Base-by-base conservation (phyloP, 352 stramenopile genomes). In the Globisporangium barbulae region DNA sequence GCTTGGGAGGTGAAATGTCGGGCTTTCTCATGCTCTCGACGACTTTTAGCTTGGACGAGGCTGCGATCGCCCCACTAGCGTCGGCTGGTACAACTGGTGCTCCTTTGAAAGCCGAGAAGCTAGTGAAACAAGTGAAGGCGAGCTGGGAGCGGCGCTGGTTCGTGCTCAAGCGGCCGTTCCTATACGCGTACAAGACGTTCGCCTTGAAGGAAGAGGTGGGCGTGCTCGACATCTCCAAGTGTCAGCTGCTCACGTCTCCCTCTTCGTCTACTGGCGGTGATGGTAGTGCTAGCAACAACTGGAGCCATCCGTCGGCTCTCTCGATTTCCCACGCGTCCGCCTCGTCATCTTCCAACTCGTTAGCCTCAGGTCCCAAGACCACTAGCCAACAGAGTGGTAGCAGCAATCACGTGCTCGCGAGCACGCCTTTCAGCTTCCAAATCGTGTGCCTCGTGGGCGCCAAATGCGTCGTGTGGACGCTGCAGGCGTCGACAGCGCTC, bases 71-170 rank as follows among this genome's bases (percentile, higher is more conserved):
- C 5, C 54, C 59, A 13, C 42, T 70, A 5, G 35, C 66, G 3
- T 65, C 49, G 22, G 37, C 39, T 19, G 47, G 3, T 28, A 22
- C 17, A 19, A 8, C 54, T 65, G 19, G 53, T 28, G 28, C 1
- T 0, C 6, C 28, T 15, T 13, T 22, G 2, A 33, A 21, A n/a
- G 2, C 30, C 5, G 50, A 58, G 12, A 68, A 62, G 35, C 7
- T 45, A 5, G 6, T 5, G 33, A 71, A 64, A 17, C 17, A 31
- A 13, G 19, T 30, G 19, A 67, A 53, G 41, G 55, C 45, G 8
- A 64, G 54, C 7, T 94, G 85, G 81, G 74, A 93, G 28, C 72
- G 85, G 0, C 82, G 85, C 37, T 94, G 83, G 85, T 91, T 94
- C 45, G 85, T 94, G 28, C 65, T 94, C 49, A 88, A 90, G 54